phyloP scores from a whole-genome alignment of 495 filamentous ascomycete genomes.

The Talaromyces trachyspermus region DNA sequence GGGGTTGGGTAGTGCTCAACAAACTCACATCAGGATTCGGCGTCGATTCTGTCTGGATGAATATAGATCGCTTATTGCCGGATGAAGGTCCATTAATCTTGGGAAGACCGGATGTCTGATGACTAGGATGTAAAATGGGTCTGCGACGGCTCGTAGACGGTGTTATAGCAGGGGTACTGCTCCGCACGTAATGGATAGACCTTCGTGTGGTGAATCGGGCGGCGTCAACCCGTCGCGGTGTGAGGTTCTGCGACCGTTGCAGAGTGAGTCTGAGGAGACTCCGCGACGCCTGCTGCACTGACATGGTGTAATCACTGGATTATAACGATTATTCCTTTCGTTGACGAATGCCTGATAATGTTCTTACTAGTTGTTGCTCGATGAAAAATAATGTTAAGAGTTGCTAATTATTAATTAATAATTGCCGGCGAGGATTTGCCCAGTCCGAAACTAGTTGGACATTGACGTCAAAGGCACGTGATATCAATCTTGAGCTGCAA shows the following conservation, averaged over 20 bases:
- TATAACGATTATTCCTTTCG: not conserved
- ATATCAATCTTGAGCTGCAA: too few relatives aligned
- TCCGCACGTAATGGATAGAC: constrained; percentile 29
- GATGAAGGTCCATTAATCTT: constrained; percentile 29
- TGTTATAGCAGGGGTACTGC: constrained; percentile 39
- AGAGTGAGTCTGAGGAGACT: constrained; percentile 29
- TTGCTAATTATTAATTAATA: constrained; percentile 4
- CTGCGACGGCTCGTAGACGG: constrained; percentile 40
- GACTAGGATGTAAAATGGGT: constrained; percentile 40
- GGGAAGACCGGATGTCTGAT: constrained; percentile 28
- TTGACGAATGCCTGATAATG: not conserved
- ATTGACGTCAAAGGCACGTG: constrained; percentile 6
- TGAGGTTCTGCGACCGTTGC: constrained; percentile 16
- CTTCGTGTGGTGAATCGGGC: constrained; percentile 25
- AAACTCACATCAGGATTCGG: constrained; percentile 75
- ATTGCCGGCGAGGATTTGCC: constrained; percentile 1
- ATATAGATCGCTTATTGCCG: constrained; percentile 65
- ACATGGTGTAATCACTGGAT: constrained; percentile 19
- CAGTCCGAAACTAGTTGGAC: not conserved
- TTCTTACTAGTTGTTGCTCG: too few relatives aligned
- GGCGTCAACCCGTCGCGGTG: constrained; percentile 22
- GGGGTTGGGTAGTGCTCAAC: too few relatives aligned
- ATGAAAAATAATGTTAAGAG: too few relatives aligned
- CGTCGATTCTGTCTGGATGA: constrained; percentile 93
- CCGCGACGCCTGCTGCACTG: constrained; percentile 26